Evolutionary conservation across 805 yeast genomes (phyloP).

Genomic region (Zygoascus flipseniorum): DNA sequence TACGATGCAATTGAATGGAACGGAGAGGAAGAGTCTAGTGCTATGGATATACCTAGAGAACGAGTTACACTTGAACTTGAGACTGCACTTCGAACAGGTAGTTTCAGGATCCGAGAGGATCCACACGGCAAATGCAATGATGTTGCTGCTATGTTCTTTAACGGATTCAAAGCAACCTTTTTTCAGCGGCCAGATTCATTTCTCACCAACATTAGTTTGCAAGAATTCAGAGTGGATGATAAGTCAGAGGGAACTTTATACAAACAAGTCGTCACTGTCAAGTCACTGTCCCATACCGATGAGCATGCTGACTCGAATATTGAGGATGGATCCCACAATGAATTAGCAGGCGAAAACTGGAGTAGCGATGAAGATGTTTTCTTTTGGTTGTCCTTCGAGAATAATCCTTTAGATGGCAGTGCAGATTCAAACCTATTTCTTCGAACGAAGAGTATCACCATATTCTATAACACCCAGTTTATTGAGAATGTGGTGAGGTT

Average conservation of each 20-base stretch:
- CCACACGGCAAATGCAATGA: constrained; percentile 33
- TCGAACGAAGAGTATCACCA: constrained; percentile 76
- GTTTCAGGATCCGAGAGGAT: constrained; percentile 48
- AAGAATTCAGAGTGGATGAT: constrained; percentile 81
- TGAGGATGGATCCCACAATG: constrained; percentile 2
- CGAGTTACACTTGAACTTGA: constrained; percentile 57
- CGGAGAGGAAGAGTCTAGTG: constrained; percentile 43
- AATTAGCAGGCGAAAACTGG: not conserved
- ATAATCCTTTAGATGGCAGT: constrained; percentile 71
- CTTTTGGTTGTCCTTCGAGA: constrained; percentile 73
- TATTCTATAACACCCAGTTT: constrained; percentile 80
- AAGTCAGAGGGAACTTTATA: constrained; percentile 73
- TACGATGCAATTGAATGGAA: constrained; percentile 92
- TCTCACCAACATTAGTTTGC: constrained; percentile 59
- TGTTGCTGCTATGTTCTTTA: constrained; percentile 72
- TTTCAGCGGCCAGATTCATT: constrained; percentile 75
- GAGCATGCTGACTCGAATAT: constrained; percentile 18
- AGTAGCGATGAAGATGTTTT: constrained; percentile 43
- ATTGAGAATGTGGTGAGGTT: constrained; percentile 66
- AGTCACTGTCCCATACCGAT: constrained; percentile 38
- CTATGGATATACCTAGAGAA: constrained; percentile 58
- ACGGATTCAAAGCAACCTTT: constrained; percentile 68
- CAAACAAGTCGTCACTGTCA: constrained; percentile 80
- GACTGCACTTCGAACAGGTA: constrained; percentile 67
- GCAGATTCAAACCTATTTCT: constrained; percentile 76